Evolutionary conservation across 73 alveolate genomes (phyloP), one percentile per base, ranked within the genome.

Genomic region (Paraurostyla sp.): DNA sequence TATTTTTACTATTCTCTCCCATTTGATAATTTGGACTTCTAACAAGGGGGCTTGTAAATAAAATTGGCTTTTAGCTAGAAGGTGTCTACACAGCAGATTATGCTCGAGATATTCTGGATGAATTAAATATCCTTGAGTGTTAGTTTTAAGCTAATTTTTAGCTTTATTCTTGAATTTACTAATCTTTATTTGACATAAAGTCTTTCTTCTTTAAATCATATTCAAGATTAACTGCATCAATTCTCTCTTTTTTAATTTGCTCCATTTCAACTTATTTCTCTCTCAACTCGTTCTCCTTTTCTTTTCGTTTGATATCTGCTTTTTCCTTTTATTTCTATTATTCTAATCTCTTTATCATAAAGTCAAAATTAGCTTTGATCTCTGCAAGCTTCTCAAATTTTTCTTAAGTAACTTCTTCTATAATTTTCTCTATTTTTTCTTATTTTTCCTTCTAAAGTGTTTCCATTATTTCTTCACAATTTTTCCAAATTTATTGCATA

Each of bases 381-480:
- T 78, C 89, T 6, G 89, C 89, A 13, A 78, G 32, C 49, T 54
- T 49, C 29, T 78, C 89, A 27, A 78, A 78, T 35, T 78, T 78
- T 38, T 78, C 80, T 22, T 50, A 20, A 50, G 89, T 78, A 3
- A 78, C 80, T 40, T 78, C 89, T 51, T 78, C 89, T 9, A 78
- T 78, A 22, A 54, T 78, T 38, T 52, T 13, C 50, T 78, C 89
- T 9, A 78, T 78, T 46, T 54, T 32, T 9, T 52, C 78, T 51
- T 78, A 38, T 27, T 49, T 54, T 35, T 78, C 80, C 35, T 32
- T 49, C 35, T 50, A 27, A 6, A 78, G 76, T 54, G 49, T 50
- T 13, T 78, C 89, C 60, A 54, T 50, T 7, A 51, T 40, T 40
- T 78, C 78, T 20, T 78, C 89, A 35, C 89, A 78, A 25, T 78